Evolutionary conservation across 148 eudicot genomes (phyloP).

Genomic region (Tetragonia tetragonoides): DNA sequence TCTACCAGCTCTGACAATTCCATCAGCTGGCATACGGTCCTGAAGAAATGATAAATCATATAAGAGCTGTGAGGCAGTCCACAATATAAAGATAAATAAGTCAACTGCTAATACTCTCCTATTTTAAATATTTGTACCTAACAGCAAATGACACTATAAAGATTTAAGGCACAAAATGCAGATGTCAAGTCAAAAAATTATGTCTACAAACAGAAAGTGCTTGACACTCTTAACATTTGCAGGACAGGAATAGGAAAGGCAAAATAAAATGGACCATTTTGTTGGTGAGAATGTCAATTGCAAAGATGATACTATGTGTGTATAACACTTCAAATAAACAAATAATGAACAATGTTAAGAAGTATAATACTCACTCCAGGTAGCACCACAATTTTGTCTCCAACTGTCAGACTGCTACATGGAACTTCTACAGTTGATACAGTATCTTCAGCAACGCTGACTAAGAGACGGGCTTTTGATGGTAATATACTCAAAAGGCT

Average conservation of each 20-base stretch:
- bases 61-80: constrained; percentile 2
- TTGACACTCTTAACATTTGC: neutral
- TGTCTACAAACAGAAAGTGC: constrained; percentile 3
- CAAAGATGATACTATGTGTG: neutral
- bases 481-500: constrained; percentile 83
- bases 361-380: constrained; percentile 77
- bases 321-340: neutral
- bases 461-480: constrained; percentile 89
- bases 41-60: constrained; percentile 34
- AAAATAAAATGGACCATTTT: neutral
- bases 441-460: constrained; percentile 51
- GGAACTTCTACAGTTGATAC: constrained; percentile 87
- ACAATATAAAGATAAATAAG: neutral
- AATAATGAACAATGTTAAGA: neutral
- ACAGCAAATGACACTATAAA: neutral
- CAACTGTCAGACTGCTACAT: constrained; percentile 74
- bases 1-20: constrained; percentile 84
- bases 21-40: constrained; percentile 99
- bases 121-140: neutral
- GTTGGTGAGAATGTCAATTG: neutral
- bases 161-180: neutral
- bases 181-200: neutral
- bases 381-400: constrained; percentile 84
- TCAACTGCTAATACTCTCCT: neutral
- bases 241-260: neutral